Conservation (phyloP, 1,284 basidiomycete genomes). For the Rhodotorula sp. region DNA sequence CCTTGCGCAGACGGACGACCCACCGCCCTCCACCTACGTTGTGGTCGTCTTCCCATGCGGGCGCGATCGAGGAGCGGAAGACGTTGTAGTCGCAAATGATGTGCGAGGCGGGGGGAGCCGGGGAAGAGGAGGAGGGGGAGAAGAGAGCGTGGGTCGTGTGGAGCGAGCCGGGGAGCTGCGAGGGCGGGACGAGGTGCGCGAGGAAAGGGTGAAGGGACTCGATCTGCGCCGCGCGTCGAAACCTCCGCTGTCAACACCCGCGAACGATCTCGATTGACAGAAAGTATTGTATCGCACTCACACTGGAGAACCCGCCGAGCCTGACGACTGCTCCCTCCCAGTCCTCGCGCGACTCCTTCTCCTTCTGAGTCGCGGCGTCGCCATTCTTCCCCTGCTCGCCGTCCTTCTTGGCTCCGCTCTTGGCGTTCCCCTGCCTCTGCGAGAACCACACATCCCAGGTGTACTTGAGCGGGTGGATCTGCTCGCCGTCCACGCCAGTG, state of each 20-base stretch:
- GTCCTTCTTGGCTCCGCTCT: conserved; percentile 30
- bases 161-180: conserved; percentile 35
- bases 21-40: conserved; percentile 52
- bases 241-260: too few relatives aligned
- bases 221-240: too few relatives aligned
- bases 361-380: conserved; percentile 14
- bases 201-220: conserved; percentile 42
- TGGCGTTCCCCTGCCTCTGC: conserved; percentile 23
- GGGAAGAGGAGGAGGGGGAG: conserved; percentile 6
- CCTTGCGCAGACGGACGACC: conserved; percentile 50
- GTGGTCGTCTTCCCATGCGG: conserved; percentile 52
- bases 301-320: conserved; percentile 39
- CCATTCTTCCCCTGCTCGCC: conserved; percentile 22
- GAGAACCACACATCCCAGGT: conserved; percentile 41
- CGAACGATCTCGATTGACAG: too few relatives aligned
- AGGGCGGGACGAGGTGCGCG: conserved; percentile 39
- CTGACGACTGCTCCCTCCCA: conserved; percentile 40
- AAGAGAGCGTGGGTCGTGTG: conserved; percentile 31
- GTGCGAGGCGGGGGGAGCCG: conserved; percentile 30
- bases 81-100: conserved; percentile 46
- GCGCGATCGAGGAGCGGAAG: conserved; percentile 51
- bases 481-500: neutral
- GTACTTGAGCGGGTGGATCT: conserved; percentile 40
- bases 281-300: neutral
- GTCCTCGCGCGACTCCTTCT: conserved; percentile 38